Evolutionary conservation across 129 eudicot species (phyloP).

Genomic region (Saussurea involucrata): DNA sequence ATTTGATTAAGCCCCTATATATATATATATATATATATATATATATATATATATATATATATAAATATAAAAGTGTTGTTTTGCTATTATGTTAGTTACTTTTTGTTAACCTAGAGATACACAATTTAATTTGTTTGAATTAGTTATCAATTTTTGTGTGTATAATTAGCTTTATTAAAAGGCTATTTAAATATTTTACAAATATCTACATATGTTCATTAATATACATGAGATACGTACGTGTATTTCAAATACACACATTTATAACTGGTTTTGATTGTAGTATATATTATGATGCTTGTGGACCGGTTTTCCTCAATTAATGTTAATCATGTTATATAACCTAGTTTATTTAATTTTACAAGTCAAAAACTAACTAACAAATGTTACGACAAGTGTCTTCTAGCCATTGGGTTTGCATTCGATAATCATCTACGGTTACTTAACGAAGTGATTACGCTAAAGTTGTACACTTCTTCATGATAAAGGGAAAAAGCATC

Average conservation of each 20-base stretch:
- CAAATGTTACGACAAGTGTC: background rate
- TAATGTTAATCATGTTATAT: background rate
- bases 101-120: too few species aligned
- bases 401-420: background rate
- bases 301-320: background rate
- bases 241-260: too few species aligned
- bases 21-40: too few species aligned
- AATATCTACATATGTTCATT: too few species aligned
- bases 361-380: background rate
- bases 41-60: too few species aligned
- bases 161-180: too few species aligned
- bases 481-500: background rate
- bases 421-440: background rate
- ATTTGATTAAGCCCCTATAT: too few species aligned
- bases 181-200: too few species aligned
- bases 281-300: background rate
- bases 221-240: too few species aligned
- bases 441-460: background rate
- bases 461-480: background rate
- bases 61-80: too few species aligned
- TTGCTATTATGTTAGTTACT: too few species aligned
- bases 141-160: background rate
- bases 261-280: background rate
- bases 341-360: background rate
- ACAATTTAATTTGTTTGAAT: background rate